Evolutionary conservation across 2,329 filamentous ascomycete species (phyloP).

Genomic region (Monosporascus sp.): DNA sequence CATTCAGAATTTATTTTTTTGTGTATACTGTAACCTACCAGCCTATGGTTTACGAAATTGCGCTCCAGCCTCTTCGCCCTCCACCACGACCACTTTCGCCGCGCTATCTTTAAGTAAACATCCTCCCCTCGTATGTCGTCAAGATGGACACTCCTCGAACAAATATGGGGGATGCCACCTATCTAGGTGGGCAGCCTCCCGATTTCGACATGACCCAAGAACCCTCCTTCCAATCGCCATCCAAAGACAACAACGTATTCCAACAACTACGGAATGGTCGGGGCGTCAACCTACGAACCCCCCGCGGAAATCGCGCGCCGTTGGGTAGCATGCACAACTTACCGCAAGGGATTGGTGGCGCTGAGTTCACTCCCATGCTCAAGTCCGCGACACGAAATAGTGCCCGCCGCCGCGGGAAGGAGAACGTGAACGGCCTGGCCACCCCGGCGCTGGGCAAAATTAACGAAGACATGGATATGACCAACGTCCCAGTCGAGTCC

Average conservation of each 20-base stretch:
- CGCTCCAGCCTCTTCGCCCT: neutral
- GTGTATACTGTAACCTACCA: neutral
- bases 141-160: constrained; percentile 78
- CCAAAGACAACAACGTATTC: constrained; percentile 70
- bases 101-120: too few species aligned
- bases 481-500: constrained; percentile 67
- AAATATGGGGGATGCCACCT: constrained; percentile 78
- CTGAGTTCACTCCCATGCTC: constrained; percentile 91
- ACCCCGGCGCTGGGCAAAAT: constrained; percentile 68
- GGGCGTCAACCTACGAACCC: constrained; percentile 62
- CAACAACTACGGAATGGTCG: constrained; percentile 67
- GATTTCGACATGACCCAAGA: constrained; percentile 84
- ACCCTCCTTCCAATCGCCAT: constrained; percentile 78
- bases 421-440: constrained; percentile 52
- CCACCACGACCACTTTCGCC: constrained; percentile 8
- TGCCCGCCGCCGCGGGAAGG: constrained; percentile 59
- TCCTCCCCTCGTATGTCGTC: constrained; percentile 6
- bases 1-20: neutral
- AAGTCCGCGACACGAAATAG: constrained; percentile 72
- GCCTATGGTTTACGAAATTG: constrained; percentile 11
- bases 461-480: constrained; percentile 64
- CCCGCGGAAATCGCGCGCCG: constrained; percentile 61
- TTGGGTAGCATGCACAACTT: constrained; percentile 69
- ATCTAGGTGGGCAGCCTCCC: constrained; percentile 57
- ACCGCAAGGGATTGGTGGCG: constrained; percentile 56